Conservation (phyloP, 2,329 filamentous ascomycete species). For the Curvularia hawaiiensis region DNA sequence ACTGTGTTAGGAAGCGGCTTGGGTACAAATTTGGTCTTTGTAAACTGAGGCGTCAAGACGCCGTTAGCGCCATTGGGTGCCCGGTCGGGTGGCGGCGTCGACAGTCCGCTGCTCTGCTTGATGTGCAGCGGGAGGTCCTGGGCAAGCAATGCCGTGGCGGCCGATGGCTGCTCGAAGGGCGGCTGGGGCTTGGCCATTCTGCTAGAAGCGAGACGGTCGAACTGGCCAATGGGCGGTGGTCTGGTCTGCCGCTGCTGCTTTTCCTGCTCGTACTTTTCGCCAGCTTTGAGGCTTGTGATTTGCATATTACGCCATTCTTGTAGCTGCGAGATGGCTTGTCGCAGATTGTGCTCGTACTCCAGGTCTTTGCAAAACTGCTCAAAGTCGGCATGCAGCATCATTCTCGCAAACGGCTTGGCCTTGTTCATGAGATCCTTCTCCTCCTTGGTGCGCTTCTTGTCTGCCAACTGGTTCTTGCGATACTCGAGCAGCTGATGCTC, state of each 20-base stretch:
- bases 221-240: constrained; percentile 72
- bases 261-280: constrained; percentile 91
- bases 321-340: constrained; percentile 85
- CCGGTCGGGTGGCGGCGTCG: constrained; percentile 49
- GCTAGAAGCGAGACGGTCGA: constrained; percentile 80
- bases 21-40: constrained; percentile 57
- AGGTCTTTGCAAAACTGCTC: constrained; percentile 83
- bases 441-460: constrained; percentile 96
- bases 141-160: constrained; percentile 76
- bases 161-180: constrained; percentile 71
- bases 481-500: constrained; percentile 95
- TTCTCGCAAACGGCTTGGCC: constrained; percentile 91
- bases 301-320: constrained; percentile 91
- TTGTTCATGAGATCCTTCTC: constrained; percentile 91
- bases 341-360: constrained; percentile 87
- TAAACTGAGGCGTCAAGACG: constrained; percentile 45
- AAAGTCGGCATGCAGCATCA: constrained; percentile 95
- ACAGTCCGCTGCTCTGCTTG: constrained; percentile 50
- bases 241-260: constrained; percentile 76
- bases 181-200: constrained; percentile 69
- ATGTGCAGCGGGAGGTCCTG: constrained; percentile 73
- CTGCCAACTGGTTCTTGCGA: constrained; percentile 82
- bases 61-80: constrained; percentile 55
- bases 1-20: constrained; percentile 65
- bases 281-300: constrained; percentile 82